Percentiles rank a stretch among this genome's conserved stretches.
Evolutionary conservation across 1,284 basidiomycete species (phyloP).

Genomic region (Ganoderma leucocontextum): DNA sequence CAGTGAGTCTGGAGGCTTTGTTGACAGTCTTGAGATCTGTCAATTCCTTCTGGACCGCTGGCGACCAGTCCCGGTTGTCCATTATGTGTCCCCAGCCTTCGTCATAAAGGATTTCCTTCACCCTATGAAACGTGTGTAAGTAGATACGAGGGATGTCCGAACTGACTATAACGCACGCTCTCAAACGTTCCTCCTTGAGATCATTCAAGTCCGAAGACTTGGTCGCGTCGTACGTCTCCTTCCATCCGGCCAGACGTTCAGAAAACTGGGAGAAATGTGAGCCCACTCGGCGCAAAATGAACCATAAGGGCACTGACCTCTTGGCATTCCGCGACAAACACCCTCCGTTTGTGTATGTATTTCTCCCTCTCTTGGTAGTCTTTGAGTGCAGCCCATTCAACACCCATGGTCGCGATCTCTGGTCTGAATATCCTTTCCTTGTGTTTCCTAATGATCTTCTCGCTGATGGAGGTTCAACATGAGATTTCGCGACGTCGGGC

Average conservation of each 20-base stretch:
- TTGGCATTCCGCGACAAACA: background rate
- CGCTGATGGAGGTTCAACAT: background rate
- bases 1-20: conserved; percentile 11
- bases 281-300: background rate
- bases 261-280: background rate
- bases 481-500: background rate
- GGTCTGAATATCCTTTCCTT: background rate
- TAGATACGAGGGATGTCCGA: background rate
- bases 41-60: background rate
- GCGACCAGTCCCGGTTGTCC: background rate
- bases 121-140: background rate
- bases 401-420: background rate
- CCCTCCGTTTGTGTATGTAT: conserved; percentile 1
- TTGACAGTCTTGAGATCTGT: background rate
- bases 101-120: conserved; percentile 11
- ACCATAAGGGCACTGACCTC: background rate
- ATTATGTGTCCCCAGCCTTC: conserved; percentile 19
- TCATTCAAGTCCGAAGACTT: background rate
- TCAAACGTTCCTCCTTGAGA: conserved; percentile 7
- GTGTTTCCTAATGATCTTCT: background rate
- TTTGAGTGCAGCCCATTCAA: background rate
- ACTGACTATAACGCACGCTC: background rate
- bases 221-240: background rate
- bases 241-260: background rate
- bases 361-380: background rate